Percentiles rank a stretch among this genome's conserved stretches.
phyloP scores from a whole-genome alignment of 129 eudicot genomes.

The Sambucus nigra region DNA sequence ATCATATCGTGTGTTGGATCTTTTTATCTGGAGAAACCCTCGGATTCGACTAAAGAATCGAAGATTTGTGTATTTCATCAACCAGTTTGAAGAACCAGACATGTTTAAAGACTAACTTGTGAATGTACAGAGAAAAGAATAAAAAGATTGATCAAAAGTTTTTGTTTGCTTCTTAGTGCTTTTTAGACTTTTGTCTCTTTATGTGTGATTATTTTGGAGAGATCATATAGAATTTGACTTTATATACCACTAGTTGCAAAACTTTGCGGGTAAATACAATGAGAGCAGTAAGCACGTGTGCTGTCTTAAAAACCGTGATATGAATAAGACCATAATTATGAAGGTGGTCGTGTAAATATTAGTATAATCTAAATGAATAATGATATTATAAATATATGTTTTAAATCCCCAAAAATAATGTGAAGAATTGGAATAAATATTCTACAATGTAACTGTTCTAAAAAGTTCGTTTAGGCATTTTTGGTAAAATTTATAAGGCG shows the following conservation, averaged over 20 bases:
- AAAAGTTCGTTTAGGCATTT: too few species aligned
- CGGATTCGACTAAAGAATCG: constrained; percentile 40
- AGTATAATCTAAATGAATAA: too few species aligned
- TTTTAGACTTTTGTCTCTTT: constrained; percentile 7
- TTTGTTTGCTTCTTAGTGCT: constrained; percentile 10
- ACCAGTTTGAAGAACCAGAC: constrained; percentile 45
- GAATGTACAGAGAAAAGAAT: neutral
- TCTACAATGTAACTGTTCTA: too few species aligned
- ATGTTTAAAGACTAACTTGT: constrained; percentile 21
- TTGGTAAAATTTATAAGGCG: too few species aligned
- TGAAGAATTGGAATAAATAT: too few species aligned
- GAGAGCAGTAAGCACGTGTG: constrained; percentile 48
- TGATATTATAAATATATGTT: too few species aligned
- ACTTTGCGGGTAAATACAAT: constrained; percentile 35
- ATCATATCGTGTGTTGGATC: constrained; percentile 23
- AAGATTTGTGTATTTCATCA: constrained; percentile 26
- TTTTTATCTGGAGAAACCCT: constrained; percentile 33
- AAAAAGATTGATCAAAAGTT: constrained; percentile 5
- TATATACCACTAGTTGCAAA: too few species aligned
- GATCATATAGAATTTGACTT: too few species aligned
- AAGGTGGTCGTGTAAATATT: too few species aligned
- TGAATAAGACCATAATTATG: too few species aligned
- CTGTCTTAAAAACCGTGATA: too few species aligned
- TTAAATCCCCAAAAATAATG: too few species aligned
- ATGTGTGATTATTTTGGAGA: constrained; percentile 16